A percentile compares a stretch with the other conserved stretches of the same genome.
Conservation (phyloP, 2,329 filamentous ascomycete genomes). For the Fusarium verticillioides region DNA sequence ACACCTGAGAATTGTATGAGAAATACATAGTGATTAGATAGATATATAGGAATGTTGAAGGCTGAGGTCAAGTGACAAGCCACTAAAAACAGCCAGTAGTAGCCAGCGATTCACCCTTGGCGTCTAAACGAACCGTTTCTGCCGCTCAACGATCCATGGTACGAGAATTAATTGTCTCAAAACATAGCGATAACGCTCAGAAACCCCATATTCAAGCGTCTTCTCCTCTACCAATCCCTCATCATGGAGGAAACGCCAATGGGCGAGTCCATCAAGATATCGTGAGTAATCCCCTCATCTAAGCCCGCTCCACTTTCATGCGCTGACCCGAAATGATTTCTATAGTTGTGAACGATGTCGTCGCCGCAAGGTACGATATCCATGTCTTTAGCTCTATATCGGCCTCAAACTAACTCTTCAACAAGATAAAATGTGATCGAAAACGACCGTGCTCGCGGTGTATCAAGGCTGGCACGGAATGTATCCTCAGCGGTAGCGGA, state of each 20-base stretch:
- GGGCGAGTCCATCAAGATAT: conserved; percentile 52
- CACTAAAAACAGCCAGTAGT: background rate
- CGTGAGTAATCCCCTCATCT: conserved; percentile 45
- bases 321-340: conserved; percentile 12
- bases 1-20: background rate
- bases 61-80: conserved; percentile 35
- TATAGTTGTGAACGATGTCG: conserved; percentile 57
- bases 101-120: conserved; percentile 17
- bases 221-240: background rate
- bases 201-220: background rate
- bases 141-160: conserved; percentile 4
- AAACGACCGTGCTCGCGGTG: conserved; percentile 62
- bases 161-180: background rate
- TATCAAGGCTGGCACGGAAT: conserved; percentile 54
- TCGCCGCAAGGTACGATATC: conserved; percentile 52
- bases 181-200: background rate
- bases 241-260: conserved; percentile 50
- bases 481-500: conserved; percentile 53
- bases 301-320: conserved; percentile 2
- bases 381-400: background rate
- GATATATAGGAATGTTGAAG: background rate
- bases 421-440: conserved; percentile 64
- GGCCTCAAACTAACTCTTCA: background rate
- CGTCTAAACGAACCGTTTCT: conserved; percentile 24
- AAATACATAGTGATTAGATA: background rate